These are phyloP conservation scores for Closterium sp. DNA, from an alignment of 139 green algal genomes.

Conservation along the genomic window DNA sequence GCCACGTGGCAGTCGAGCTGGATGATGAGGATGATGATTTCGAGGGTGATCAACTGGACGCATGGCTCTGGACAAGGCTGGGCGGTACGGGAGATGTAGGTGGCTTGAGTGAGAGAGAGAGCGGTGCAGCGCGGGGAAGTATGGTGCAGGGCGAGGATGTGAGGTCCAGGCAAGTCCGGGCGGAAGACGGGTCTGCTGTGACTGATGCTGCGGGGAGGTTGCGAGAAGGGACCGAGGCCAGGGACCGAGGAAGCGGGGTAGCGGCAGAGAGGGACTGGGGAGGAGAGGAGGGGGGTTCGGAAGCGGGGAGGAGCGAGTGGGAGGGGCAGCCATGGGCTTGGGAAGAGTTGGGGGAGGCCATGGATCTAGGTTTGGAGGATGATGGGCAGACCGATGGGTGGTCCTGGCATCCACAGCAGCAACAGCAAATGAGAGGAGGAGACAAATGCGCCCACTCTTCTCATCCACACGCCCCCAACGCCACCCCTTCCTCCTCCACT, in stretches of 20 bases:
- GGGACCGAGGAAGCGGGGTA: background rate
- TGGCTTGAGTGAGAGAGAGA: background rate
- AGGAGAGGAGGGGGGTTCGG: background rate
- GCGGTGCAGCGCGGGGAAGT: background rate
- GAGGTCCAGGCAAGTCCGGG: background rate
- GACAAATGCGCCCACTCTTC: background rate
- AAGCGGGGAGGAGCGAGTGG: background rate
- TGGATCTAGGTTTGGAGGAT: background rate
- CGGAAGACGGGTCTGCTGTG: background rate
- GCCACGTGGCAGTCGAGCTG: background rate
- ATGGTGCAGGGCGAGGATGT: background rate
- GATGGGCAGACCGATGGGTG: background rate
- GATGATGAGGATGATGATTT: background rate
- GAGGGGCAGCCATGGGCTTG: background rate
- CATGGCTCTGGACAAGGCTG: background rate
- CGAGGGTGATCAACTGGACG: background rate
- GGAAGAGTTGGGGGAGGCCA: background rate
- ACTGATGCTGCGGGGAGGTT: background rate
- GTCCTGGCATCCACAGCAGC: background rate
- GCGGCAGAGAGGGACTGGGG: background rate
- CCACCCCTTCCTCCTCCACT: background rate
- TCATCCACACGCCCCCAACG: background rate
- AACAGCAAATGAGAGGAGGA: background rate
- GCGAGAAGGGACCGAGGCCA: background rate
- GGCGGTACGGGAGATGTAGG: slow-evolving; percentile 1